phyloP scores from a whole-genome alignment of 768 basidiomycete species.

The Macrolepiota albuminosa region DNA sequence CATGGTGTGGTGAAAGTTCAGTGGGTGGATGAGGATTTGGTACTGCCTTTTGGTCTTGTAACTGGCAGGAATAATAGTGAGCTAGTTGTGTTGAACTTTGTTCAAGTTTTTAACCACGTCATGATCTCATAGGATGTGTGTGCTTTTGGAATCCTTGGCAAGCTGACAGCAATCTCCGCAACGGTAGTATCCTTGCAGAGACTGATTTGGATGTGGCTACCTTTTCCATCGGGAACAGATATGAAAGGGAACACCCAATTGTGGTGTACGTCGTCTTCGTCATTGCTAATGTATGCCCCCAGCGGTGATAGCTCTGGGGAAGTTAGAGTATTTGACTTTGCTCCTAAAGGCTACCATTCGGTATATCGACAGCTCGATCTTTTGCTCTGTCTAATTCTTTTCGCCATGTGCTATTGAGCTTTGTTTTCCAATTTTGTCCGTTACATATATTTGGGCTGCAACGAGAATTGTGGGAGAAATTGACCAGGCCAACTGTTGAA shows the following conservation, averaged over 20 bases:
- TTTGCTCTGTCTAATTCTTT: neutral
- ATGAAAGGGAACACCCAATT: constrained; percentile 46
- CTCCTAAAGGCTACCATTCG: constrained; percentile 2
- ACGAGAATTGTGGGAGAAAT: too few species aligned
- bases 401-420: neutral
- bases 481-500: too few species aligned
- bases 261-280: constrained; percentile 19
- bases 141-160: constrained; percentile 58
- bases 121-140: constrained; percentile 50
- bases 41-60: constrained; percentile 39
- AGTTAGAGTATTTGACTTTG: constrained; percentile 37
- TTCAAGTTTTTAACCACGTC: constrained; percentile 3
- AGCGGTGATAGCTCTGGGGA: constrained; percentile 30
- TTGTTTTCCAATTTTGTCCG: too few species aligned
- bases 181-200: constrained; percentile 41
- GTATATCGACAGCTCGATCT: constrained; percentile 2
- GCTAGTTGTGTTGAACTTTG: constrained; percentile 10
- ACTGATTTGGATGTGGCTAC: constrained; percentile 51
- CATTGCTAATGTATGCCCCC: too few species aligned
- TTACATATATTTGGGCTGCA: too few species aligned
- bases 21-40: constrained; percentile 44
- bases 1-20: constrained; percentile 49
- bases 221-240: constrained; percentile 56
- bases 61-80: constrained; percentile 65
- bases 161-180: constrained; percentile 15